phyloP scores from a whole-genome alignment of 2,329 filamentous ascomycete genomes.

The Thielaviopsis punctulata region DNA sequence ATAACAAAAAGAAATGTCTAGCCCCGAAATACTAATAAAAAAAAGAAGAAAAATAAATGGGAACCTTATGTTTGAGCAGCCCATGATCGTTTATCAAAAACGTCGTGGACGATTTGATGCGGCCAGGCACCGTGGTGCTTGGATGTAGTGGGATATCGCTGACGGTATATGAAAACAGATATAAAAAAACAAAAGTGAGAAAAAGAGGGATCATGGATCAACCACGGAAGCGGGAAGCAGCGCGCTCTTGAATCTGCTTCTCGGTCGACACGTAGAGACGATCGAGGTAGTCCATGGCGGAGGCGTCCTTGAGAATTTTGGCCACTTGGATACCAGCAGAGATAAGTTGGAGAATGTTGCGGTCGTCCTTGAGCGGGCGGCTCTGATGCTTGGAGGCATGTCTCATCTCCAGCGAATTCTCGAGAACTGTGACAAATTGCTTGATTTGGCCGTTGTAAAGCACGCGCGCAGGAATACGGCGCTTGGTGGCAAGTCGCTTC shows the following conservation, averaged over 20 bases:
- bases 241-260: constrained; percentile 55
- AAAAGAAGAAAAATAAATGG: background rate
- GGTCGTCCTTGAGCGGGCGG: constrained; percentile 70
- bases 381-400: constrained; percentile 73
- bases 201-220: constrained; percentile 14
- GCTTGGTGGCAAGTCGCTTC: constrained; percentile 71
- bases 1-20: background rate
- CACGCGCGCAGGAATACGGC: constrained; percentile 66
- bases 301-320: constrained; percentile 70
- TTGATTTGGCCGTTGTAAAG: constrained; percentile 84
- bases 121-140: background rate
- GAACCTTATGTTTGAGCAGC: no score
- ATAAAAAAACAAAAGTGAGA: constrained; percentile 2
- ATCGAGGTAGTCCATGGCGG: constrained; percentile 69
- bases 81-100: background rate
- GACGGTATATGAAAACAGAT: background rate
- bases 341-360: constrained; percentile 75
- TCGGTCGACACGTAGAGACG: constrained; percentile 69
- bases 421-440: constrained; percentile 72
- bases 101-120: background rate
- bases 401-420: constrained; percentile 78
- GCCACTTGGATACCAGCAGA: constrained; percentile 76
- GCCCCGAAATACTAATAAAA: background rate
- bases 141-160: background rate
- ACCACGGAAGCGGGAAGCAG: constrained; percentile 24